Base-by-base conservation (phyloP, 148 eudicot genomes). In the Nepenthes mirabilis region DNA sequence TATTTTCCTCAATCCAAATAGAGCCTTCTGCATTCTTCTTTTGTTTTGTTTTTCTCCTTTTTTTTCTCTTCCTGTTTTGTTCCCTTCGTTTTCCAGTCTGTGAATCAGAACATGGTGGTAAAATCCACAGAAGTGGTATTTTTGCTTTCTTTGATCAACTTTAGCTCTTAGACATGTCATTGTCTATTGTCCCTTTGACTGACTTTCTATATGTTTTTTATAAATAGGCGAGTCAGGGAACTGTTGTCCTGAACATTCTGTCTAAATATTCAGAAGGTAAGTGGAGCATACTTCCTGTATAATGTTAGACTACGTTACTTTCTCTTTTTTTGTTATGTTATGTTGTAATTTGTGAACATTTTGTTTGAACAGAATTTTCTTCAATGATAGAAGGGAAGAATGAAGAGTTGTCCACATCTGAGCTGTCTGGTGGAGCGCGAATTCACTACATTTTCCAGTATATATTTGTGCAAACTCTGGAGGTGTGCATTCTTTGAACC, bases 391-490 rank as follows among this genome's bases (percentile, higher is more conserved):
- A 79, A n/a, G 83, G 83, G 36, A 79, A 70, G 60, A 72, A 69
- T 64, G 56, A 68, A 55, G 77, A 75, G 60, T 69, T 72, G 66
- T 72, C 77, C 37, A 79, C 77, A 32, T 37, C 65, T 33, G 80
- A 72, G 75, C 64, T 79, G 67, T 64, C 65, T 2, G 80, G 80
- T 11, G 83, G 83, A 51, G 83, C 83, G 11, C 69, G 83, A 33
- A 72, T 79, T 11, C 80, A 68, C 64, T 72, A 66, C 59, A 70
- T 79, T 58, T 79, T 79, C 33, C 83, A 79, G 61, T 79, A 80
- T 43, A 76, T 79, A 37, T 79, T 69, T 57, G 72, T 73, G 9
- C 70, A 70, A 66, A 66, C 70, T 57, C 64, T 79, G 70, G 80
- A 79, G 83, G 80, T 76, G 37, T 77, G 76, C 34, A 40, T 6